Percentiles rank a stretch among this genome's conserved stretches.
phyloP scores from a whole-genome alignment of 1,139 yeast species.

The Nakaseomyces uthaithaninus region DNA sequence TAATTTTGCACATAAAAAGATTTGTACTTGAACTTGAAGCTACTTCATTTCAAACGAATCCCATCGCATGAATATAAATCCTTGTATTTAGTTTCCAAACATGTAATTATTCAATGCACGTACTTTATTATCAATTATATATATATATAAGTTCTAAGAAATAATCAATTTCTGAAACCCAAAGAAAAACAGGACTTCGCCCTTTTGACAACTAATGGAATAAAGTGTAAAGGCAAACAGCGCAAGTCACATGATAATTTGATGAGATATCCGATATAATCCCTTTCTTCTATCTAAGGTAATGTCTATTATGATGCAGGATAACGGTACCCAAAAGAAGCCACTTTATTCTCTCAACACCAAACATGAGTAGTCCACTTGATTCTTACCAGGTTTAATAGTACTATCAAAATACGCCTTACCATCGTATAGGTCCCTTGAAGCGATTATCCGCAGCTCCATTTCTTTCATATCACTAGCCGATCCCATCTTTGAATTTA shows the following conservation, averaged over 20 bases:
- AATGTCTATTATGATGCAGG: no score
- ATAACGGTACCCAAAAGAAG: no score
- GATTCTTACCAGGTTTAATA: neutral
- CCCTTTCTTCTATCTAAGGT: no score
- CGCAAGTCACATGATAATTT: no score
- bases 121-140: neutral
- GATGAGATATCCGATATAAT: neutral
- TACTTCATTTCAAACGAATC: neutral
- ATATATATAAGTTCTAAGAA: neutral
- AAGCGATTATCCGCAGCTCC: slow-evolving; percentile 30
- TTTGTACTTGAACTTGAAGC: neutral
- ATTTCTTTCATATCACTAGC: slow-evolving; percentile 28
- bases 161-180: no score
- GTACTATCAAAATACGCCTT: slow-evolving; percentile 3
- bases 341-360: neutral
- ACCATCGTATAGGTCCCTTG: slow-evolving; percentile 22
- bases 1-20: slow-evolving; percentile 5
- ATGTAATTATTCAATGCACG: slow-evolving; percentile 8
- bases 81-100: slow-evolving; percentile 7
- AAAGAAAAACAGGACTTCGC: no score
- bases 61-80: slow-evolving; percentile 6
- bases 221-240: no score
- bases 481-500: slow-evolving; percentile 24
- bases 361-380: neutral
- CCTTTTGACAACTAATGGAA: no score